These are phyloP conservation scores for Russula ochroleuca DNA, from an alignment of 768 basidiomycete genomes.

Conservation along the genomic window DNA sequence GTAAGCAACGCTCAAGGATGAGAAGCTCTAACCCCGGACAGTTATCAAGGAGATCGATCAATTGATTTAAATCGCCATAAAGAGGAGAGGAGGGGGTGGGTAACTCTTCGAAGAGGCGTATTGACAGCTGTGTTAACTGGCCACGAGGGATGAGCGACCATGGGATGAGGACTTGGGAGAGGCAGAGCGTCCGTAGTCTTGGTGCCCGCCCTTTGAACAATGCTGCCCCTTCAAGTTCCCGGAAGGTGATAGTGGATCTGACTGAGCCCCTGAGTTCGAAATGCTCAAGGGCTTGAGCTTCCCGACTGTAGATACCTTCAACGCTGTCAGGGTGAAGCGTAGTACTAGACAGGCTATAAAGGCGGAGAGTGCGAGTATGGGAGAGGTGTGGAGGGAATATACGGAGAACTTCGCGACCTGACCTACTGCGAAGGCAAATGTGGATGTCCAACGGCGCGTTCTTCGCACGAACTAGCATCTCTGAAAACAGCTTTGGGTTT, in stretches of 20 bases:
- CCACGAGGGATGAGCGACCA: constrained; percentile 9
- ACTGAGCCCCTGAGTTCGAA: constrained; percentile 4
- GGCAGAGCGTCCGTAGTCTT: constrained; percentile 2
- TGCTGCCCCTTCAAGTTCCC: neutral
- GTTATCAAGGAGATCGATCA: neutral
- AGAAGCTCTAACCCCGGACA: constrained; percentile 2
- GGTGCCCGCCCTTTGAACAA: constrained; percentile 4
- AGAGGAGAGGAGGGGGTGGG: no score
- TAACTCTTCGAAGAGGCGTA: neutral
- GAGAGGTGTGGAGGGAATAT: neutral
- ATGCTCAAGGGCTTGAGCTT: constrained; percentile 11
- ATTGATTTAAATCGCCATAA: neutral
- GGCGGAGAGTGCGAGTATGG: constrained; percentile 13
- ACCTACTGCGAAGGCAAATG: neutral
- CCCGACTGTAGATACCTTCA: neutral
- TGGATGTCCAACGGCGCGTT: neutral
- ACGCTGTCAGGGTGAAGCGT: neutral
- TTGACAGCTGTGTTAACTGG: constrained; percentile 8
- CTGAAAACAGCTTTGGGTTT: neutral
- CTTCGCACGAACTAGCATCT: constrained; percentile 4
- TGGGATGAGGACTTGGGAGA: neutral
- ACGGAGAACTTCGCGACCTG: neutral
- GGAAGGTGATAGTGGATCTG: neutral
- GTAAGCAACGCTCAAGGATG: constrained; percentile 4
- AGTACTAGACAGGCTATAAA: neutral